Evolutionary conservation across 805 yeast genomes (phyloP), one percentile per base, ranked within the genome.

Genomic region (Saccharomycopsis fodiens): DNA sequence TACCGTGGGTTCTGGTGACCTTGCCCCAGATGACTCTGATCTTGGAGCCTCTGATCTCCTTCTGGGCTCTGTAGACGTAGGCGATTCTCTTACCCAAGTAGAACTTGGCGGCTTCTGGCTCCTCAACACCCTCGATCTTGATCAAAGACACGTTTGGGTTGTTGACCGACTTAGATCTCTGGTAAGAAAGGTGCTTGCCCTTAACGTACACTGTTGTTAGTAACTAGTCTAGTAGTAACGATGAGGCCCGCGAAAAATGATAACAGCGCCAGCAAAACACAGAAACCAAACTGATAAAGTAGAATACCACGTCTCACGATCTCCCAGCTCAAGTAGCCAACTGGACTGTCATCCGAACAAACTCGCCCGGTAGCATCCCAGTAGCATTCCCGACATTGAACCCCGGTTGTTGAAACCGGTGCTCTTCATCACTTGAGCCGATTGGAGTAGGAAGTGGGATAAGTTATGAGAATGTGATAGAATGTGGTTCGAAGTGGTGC

Each of bases 1-100:
- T 86, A 74, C 98, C 98, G 84, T 93, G 98, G 62, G 97, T 78
- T 83, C 97, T 89, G 76, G 94, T 77, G 62, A 93, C 79, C 79
- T 91, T 91, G 74, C 98, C 98, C 98, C 98, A 93, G 78, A 93
- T 88, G 67, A 93, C 97, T 79, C 97, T 87, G 79, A 91, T 86
- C 81, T 93, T 91, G 64, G 97, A 76, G 73, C 97, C 97, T 83
- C 95, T 85, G 69, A 89, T 74, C 78, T 89, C 97, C 80, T 88
- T 93, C 67, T 85, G 74, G 69, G 95, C 96, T 76, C 95, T 86
- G 97, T 93, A 93, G 65, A 93, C 97, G 82, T 86, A 93, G 64
- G 97, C 98, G 61, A 93, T 82, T 73, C 96, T 86, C 87, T 93
- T 93, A 78, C 98, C 98, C 65, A 93, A 81, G 94, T 93, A 93